phyloP scores from a whole-genome alignment of 1,284 basidiomycete genomes.

The Irpex sp. region DNA sequence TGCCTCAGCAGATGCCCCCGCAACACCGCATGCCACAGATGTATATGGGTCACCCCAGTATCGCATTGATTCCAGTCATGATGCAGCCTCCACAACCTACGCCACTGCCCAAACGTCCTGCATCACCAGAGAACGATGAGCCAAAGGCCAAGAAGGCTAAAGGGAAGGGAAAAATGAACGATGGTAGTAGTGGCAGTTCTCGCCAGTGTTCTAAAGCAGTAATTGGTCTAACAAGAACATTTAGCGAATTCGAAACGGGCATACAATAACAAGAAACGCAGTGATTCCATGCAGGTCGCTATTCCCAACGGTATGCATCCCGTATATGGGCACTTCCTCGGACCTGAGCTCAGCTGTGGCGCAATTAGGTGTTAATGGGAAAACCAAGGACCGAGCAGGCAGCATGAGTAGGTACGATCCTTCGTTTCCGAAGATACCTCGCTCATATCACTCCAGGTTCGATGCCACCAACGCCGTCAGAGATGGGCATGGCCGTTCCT shows the following conservation, averaged over 20 bases:
- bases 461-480: background rate
- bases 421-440: background rate
- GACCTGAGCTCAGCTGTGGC: background rate
- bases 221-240: background rate
- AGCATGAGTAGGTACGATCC: background rate
- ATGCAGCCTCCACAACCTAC: slow-evolving; percentile 16
- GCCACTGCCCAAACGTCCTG: slow-evolving; percentile 33
- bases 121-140: slow-evolving; percentile 33
- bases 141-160: slow-evolving; percentile 39
- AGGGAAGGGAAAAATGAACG: slow-evolving; percentile 33
- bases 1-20: slow-evolving; percentile 27
- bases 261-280: slow-evolving; percentile 65
- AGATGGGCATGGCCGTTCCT: background rate
- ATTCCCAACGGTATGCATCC: slow-evolving; percentile 39
- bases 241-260: slow-evolving; percentile 55
- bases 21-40: slow-evolving; percentile 15
- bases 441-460: background rate
- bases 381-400: background rate
- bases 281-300: slow-evolving; percentile 39
- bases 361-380: background rate
- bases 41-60: slow-evolving; percentile 15
- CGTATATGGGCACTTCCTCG: background rate
- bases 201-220: background rate
- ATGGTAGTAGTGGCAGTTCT: slow-evolving; percentile 25
- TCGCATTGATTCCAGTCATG: slow-evolving; percentile 19